Base-by-base conservation (phyloP, 192 early-diverging fungal species). In the Anaeromyces robustus region DNA sequence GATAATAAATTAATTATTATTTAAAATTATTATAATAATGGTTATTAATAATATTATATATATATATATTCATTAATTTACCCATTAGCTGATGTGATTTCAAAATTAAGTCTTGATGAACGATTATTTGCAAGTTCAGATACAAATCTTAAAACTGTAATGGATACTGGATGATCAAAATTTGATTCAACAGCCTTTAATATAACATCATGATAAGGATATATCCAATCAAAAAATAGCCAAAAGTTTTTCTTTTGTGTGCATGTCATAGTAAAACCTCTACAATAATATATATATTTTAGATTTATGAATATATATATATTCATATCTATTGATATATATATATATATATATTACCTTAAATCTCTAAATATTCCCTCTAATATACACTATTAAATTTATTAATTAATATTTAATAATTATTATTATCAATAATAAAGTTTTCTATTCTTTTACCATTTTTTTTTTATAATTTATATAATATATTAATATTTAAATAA, bases 151-250 rank as follows among this genome's bases (percentile, higher is more conserved):
- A 97, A 87, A 37, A 93, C 87, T 0, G 92, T 85, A 32, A 92
- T 92, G 34, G 92, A 88, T 30, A 95, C 89, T 29, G 86, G 82
- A 81, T 93, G 89, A 77, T 86, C 85, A 30, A 80, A 81, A 87
- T 92, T 93, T 30, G 93, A 90, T 82, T 92, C 89, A 78, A 97
- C 85, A 0, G 87, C 89, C 29, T 90, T 86, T 29, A 91, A 85
- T 12, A 96, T 80, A 29, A 95, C 85, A 2, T 84, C 88, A 31
- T 92, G 90, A 18, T 87, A 86, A 29, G 95, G 91, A 85, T 90
- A 92, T 34, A 97, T 89, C 96, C 96, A 97, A 34, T 94, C 92
- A 80, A 96, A 96, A 83, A 96, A 94, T 31, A 93, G 29, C 17
- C 83, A 80, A 81, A 92, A 93, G 81, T 90, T 85, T 80, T 85